These are phyloP conservation scores for Knufia petricola DNA, from an alignment of 2,329 filamentous ascomycete species.

Conservation along the genomic window DNA sequence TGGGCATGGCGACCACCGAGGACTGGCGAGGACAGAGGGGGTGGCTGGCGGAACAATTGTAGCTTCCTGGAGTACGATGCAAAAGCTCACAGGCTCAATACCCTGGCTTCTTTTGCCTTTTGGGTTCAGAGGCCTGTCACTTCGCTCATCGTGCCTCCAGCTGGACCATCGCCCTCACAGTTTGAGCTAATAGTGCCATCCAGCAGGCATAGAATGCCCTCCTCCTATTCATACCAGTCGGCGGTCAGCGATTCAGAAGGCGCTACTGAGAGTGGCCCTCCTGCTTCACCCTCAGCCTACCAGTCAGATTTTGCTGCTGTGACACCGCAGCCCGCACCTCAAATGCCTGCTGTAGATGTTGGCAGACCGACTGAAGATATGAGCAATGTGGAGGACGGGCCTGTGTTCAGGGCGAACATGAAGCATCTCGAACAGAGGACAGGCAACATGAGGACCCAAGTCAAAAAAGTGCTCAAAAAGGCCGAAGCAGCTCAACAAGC, in stretches of 20 bases:
- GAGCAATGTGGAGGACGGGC: conserved; percentile 78
- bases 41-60: conserved; percentile 92
- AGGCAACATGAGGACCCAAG: conserved; percentile 80
- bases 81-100: conserved; percentile 77
- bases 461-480: conserved; percentile 91
- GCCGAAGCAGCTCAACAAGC: conserved; percentile 80
- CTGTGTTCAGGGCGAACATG: conserved; percentile 91
- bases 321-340: conserved; percentile 19
- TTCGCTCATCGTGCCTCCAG: conserved; percentile 51
- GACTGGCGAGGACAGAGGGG: conserved; percentile 65
- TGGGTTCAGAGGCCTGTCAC: conserved; percentile 79
- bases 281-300: conserved; percentile 25
- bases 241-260: conserved; percentile 63
- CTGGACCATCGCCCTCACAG: not conserved
- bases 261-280: conserved; percentile 28
- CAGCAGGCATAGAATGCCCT: conserved; percentile 66
- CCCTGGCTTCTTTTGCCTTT: conserved; percentile 85
- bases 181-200: conserved; percentile 58
- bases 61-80: conserved; percentile 98
- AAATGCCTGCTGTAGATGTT: conserved; percentile 68
- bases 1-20: conserved; percentile 97
- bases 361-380: conserved; percentile 79
- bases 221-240: conserved; percentile 75
- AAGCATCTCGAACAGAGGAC: conserved; percentile 95
- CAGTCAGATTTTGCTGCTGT: conserved; percentile 24